Evolutionary conservation across 495 filamentous ascomycete species (phyloP).

Genomic region (Trichoderma erinaceum): DNA sequence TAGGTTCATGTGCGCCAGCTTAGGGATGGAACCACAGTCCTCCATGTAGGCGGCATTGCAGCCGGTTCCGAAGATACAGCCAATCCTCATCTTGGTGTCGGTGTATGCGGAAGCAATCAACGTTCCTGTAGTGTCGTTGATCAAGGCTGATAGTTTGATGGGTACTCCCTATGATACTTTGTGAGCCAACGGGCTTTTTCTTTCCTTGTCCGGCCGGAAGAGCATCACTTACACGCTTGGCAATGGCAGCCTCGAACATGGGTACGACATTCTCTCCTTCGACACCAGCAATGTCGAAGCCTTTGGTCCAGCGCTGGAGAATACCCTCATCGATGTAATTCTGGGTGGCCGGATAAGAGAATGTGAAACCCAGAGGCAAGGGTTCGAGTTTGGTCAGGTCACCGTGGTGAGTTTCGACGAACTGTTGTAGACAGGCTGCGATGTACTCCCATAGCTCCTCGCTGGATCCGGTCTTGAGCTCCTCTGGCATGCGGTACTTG

Average conservation of each 20-base stretch:
- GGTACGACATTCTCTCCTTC: constrained; percentile 94
- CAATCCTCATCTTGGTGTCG: constrained; percentile 83
- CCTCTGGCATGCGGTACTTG: constrained; percentile 95
- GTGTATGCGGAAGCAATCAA: constrained; percentile 97
- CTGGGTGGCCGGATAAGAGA: constrained; percentile 95
- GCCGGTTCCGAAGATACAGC: constrained; percentile 96
- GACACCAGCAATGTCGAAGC: constrained; percentile 94
- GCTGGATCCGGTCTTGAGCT: constrained; percentile 81
- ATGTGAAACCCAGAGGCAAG: constrained; percentile 91
- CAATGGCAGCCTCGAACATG: constrained; percentile 77
- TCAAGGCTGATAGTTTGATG: constrained; percentile 86
- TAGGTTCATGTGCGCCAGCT: constrained; percentile 90
- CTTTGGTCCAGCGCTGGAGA: constrained; percentile 97
- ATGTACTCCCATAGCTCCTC: constrained; percentile 98
- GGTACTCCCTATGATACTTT: constrained; percentile 61
- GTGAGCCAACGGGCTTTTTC: constrained; percentile 16
- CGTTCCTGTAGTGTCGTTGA: constrained; percentile 98
- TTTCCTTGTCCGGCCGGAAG: background rate
- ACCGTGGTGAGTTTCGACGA: constrained; percentile 85
- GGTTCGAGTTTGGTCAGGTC: constrained; percentile 53
- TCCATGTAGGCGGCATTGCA: constrained; percentile 99
- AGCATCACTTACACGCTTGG: constrained; percentile 57
- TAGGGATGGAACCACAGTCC: constrained; percentile 81
- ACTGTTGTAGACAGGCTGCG: constrained; percentile 93
- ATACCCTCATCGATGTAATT: constrained; percentile 94